phyloP scores from a whole-genome alignment of 148 eudicot species.

The Camellia japonica region DNA sequence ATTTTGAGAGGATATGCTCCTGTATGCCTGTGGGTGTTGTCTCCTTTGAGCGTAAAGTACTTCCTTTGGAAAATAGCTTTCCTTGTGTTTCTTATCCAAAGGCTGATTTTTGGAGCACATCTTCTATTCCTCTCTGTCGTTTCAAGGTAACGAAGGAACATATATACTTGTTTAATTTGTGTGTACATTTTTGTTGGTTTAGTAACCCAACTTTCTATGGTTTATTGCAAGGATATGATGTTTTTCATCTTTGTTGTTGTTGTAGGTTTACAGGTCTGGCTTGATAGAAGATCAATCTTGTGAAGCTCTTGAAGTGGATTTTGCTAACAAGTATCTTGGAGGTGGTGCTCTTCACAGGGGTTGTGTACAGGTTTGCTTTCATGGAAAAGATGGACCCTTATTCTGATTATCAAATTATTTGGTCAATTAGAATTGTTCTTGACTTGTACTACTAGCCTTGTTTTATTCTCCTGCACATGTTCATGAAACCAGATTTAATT shows the following conservation, averaged over 20 bases:
- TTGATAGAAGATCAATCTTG: constrained; percentile 78
- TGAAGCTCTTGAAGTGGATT: constrained; percentile 90
- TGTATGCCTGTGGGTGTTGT: constrained; percentile 60
- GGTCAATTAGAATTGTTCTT: background rate
- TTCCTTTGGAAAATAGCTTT: constrained; percentile 40
- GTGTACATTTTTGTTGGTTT: background rate
- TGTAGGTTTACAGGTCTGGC: constrained; percentile 63
- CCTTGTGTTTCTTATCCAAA: constrained; percentile 45
- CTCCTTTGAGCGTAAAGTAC: constrained; percentile 91
- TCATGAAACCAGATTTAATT: too few species aligned
- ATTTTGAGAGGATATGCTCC: constrained; percentile 77
- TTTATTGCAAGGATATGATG: background rate
- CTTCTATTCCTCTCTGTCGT: constrained; percentile 54
- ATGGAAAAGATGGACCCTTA: constrained; percentile 3
- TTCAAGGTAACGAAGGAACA: constrained; percentile 56
- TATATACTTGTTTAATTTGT: background rate
- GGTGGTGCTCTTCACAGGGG: constrained; percentile 88
- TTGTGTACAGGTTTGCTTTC: constrained; percentile 74
- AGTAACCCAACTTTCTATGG: background rate
- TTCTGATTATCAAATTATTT: background rate
- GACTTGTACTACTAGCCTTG: background rate
- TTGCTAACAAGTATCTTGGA: constrained; percentile 87
- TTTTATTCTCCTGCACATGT: too few species aligned
- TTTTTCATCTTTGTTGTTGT: constrained; percentile 10
- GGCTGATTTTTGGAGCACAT: constrained; percentile 64